These are phyloP conservation scores for Globisporangium solare DNA, from an alignment of 352 stramenopile species.

Conservation along the genomic window DNA sequence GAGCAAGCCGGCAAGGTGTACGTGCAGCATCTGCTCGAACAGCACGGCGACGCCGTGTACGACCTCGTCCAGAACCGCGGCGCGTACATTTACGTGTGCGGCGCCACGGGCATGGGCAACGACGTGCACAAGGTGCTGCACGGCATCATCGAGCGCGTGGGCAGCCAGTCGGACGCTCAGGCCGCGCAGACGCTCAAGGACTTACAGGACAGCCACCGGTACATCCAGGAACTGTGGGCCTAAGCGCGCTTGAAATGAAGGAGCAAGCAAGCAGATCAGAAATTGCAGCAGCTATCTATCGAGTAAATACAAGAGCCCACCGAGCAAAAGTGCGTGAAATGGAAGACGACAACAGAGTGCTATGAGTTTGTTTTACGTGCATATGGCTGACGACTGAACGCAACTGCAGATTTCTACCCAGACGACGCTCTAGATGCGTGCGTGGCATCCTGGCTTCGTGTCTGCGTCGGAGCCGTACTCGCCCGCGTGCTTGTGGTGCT, in stretches of 20 bases:
- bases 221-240: constrained; percentile 96
- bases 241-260: constrained; percentile 14
- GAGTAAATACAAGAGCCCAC: too few relatives aligned
- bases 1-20: constrained; percentile 95
- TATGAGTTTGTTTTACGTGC: too few relatives aligned
- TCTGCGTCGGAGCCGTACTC: too few relatives aligned
- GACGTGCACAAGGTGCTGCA: constrained; percentile 94
- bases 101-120: constrained; percentile 95
- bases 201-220: constrained; percentile 85
- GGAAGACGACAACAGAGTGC: too few relatives aligned
- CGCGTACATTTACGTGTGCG: constrained; percentile 97
- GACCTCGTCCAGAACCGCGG: constrained; percentile 52
- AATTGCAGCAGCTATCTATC: constrained; percentile 3
- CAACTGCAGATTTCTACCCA: too few relatives aligned
- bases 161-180: constrained; percentile 41
- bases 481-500: too few relatives aligned
- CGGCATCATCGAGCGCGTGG: constrained; percentile 72
- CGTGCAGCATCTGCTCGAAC: constrained; percentile 93
- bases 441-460: too few relatives aligned
- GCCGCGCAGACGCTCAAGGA: constrained; percentile 86
- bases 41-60: constrained; percentile 65
- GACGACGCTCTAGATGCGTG: too few relatives aligned
- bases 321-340: too few relatives aligned
- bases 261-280: constrained; percentile 13
- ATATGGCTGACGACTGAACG: too few relatives aligned